These are phyloP conservation scores for Talaromyces ruber DNA, from an alignment of 495 filamentous ascomycete species.

Conservation along the genomic window DNA sequence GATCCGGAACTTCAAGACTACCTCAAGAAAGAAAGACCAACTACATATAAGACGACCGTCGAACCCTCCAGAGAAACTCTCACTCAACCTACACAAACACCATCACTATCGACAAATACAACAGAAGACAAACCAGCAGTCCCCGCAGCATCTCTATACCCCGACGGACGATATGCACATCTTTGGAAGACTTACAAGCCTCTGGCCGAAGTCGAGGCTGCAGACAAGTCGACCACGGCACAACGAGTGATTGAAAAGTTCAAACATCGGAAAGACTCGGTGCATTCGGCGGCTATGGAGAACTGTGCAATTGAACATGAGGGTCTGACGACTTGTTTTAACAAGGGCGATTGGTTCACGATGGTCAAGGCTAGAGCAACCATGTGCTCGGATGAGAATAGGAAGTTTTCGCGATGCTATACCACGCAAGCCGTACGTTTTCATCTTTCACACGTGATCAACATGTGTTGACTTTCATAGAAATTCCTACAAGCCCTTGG, in stretches of 20 bases:
- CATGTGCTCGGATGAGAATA: conserved; percentile 67
- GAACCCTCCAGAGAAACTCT: conserved; percentile 14
- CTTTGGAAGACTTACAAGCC: conserved; percentile 86
- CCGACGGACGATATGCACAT: conserved; percentile 86
- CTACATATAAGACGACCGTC: conserved; percentile 51
- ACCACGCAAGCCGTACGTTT: conserved; percentile 63
- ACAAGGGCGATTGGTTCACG: conserved; percentile 45
- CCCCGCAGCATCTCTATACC: conserved; percentile 51
- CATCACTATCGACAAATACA: conserved; percentile 10
- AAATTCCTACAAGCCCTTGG: conserved; percentile 85
- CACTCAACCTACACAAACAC: conserved; percentile 9
- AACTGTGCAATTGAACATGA: conserved; percentile 86
- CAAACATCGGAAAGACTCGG: conserved; percentile 69
- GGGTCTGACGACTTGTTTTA: conserved; percentile 67
- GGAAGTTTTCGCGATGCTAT: conserved; percentile 70
- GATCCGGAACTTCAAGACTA: conserved; percentile 79
- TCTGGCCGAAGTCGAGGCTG: conserved; percentile 50
- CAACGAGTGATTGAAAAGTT: conserved; percentile 73
- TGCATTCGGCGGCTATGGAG: conserved; percentile 78
- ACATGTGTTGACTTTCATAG: conserved; percentile 23
- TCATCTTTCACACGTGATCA: not conserved
- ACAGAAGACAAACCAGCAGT: conserved; percentile 35
- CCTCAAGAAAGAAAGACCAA: conserved; percentile 72
- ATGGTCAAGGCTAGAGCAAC: conserved; percentile 46
- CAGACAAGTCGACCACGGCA: conserved; percentile 40